A percentile compares a stretch with the other conserved stretches of the same genome.
Evolutionary conservation across 306 rosid genomes (phyloP).

Genomic region (Vigna nakashimae): DNA sequence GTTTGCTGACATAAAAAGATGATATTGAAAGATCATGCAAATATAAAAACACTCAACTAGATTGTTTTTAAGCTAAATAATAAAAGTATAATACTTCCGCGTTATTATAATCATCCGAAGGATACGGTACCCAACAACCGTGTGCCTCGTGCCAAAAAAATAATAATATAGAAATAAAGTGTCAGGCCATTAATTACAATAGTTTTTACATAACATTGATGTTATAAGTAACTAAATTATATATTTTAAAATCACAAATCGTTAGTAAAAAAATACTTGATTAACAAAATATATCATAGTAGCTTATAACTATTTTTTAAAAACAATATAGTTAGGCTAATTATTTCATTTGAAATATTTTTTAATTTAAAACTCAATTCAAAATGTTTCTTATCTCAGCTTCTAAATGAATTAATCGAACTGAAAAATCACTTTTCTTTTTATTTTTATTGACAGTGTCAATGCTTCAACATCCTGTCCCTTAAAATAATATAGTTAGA

Average conservation of each 20-base stretch:
- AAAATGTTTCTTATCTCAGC: no score
- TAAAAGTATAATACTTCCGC: no score
- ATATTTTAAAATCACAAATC: neutral
- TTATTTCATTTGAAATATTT: no score
- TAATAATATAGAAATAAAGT: neutral
- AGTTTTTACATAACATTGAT: neutral
- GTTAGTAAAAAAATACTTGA: neutral
- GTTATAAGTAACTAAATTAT: neutral
- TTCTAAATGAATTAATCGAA: no score
- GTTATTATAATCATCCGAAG: neutral
- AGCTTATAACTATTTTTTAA: neutral
- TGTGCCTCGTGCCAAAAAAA: constrained; percentile 29
- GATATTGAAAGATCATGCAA: neutral
- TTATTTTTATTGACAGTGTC: no score
- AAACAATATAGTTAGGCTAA: no score
- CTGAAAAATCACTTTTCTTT: no score
- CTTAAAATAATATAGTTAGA: no score
- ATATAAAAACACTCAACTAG: neutral
- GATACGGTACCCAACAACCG: neutral
- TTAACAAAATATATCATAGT: neutral
- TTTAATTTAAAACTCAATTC: no score
- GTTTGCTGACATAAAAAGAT: neutral
- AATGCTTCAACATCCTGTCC: no score
- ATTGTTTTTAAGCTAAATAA: neutral
- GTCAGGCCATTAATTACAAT: neutral